phyloP scores from a whole-genome alignment of 768 basidiomycete genomes.

The Pholiota conissans region DNA sequence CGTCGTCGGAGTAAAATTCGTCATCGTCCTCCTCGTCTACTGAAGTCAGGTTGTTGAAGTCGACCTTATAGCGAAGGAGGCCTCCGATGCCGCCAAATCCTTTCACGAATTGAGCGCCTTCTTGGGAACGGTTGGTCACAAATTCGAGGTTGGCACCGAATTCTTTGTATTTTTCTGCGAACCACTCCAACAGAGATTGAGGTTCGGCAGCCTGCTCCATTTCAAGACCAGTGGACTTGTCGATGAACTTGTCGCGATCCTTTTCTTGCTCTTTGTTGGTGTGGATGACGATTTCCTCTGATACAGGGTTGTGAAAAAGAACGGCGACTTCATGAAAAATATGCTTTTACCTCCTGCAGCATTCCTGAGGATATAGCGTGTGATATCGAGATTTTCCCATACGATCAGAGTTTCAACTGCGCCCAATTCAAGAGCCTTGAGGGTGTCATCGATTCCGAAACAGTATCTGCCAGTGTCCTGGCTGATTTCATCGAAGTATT shows the following conservation, averaged over 20 bases:
- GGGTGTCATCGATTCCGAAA: slow-evolving; percentile 95
- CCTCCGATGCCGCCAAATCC: slow-evolving; percentile 99
- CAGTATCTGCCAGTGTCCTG: slow-evolving; percentile 96
- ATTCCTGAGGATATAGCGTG: slow-evolving; percentile 85
- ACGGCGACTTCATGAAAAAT: too few species aligned
- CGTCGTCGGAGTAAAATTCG: slow-evolving; percentile 80
- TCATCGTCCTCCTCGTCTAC: slow-evolving; percentile 86
- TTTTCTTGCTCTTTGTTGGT: slow-evolving; percentile 82
- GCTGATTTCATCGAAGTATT: slow-evolving; percentile 99
- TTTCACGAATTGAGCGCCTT: slow-evolving; percentile 97
- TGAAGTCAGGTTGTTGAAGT: slow-evolving; percentile 78
- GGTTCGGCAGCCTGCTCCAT: slow-evolving; percentile 91
- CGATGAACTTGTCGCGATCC: slow-evolving; percentile 91
- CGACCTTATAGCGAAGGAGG: slow-evolving; percentile 95
- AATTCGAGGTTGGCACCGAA: slow-evolving; percentile 97
- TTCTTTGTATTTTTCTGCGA: slow-evolving; percentile 97
- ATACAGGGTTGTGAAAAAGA: background rate
- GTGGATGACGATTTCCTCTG: slow-evolving; percentile 86
- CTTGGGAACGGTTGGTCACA: slow-evolving; percentile 94
- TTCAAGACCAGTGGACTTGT: slow-evolving; percentile 92
- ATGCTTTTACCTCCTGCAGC: slow-evolving; percentile 87
- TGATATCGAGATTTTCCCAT: slow-evolving; percentile 96
- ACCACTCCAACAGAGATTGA: slow-evolving; percentile 93
- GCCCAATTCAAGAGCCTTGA: slow-evolving; percentile 95
- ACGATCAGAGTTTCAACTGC: slow-evolving; percentile 97